Evolutionary conservation across 495 filamentous ascomycete species (phyloP), one percentile per base, ranked within the genome.

Genomic region (Xylaria venustula): DNA sequence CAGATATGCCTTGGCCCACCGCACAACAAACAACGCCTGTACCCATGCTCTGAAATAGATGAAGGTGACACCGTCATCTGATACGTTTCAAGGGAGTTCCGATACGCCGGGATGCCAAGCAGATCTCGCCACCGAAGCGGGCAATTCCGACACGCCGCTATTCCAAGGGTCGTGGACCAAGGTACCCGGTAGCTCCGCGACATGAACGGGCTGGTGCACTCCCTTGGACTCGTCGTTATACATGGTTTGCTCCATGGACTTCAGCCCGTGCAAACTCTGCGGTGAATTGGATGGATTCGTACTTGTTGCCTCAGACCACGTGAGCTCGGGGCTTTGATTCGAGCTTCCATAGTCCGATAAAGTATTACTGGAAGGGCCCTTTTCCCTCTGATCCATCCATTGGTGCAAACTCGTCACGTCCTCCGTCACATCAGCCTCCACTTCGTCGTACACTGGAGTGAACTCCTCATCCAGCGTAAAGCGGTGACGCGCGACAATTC

Each of bases 151-250:
- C 8, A 61, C 40, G 1, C 58, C 58, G 0, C 58, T 42, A 12
- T 61, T 44, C 58, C 58, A 61, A 9, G 58, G 58, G 34, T 61
- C 58, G 2, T 19, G 17, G 41, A 61, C 36, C 50, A 42, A 46
- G 5, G 58, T 61, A 30, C 58, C 58, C 3, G 58, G 49, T 17
- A 61, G 17, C 17, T 61, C 58, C 5, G 50, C 58, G 7, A 52
- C 48, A 22, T 23, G 14, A 6, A 17, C 25, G 6, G 47, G 14
- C 7, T 59, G 56, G 0, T 59, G 46, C 14, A 36, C 20, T 7
- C 2, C 15, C 37, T 60, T 60, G 37, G 36, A 5, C 25, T 59
- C 56, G 23, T n/a, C 25, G 36, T 42, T 12, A 34, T 59, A 42
- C 36, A 51, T 59, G 34, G 46, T 32, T 22, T 50, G 56, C 34